Evolutionary conservation across 2,329 filamentous ascomycete species (phyloP).

Genomic region (Penicillium sp.): DNA sequence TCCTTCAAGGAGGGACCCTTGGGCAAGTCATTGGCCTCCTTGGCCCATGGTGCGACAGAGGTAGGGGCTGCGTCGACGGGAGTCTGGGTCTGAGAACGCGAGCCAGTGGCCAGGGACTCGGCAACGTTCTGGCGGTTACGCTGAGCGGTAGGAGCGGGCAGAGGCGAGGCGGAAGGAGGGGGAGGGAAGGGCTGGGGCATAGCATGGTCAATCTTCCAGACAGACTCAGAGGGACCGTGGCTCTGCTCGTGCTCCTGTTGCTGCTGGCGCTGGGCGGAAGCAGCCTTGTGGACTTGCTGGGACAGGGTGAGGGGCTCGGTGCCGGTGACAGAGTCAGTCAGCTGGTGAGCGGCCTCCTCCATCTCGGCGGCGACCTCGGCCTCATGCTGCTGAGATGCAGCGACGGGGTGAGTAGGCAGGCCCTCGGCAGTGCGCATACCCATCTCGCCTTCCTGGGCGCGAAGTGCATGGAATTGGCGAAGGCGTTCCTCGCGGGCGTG

Average conservation of each 20-base stretch:
- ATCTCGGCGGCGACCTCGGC: constrained; percentile 18
- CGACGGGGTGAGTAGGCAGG: constrained; percentile 42
- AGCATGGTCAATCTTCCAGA: constrained; percentile 64
- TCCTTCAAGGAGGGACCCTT: constrained; percentile 93
- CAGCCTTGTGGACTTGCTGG: constrained; percentile 80
- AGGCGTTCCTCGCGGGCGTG: constrained; percentile 66
- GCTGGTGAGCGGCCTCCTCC: constrained; percentile 28
- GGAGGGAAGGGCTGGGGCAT: constrained; percentile 71
- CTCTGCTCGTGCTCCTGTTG: constrained; percentile 34
- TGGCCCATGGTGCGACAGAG: constrained; percentile 92
- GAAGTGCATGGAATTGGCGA: constrained; percentile 78
- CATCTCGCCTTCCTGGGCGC: constrained; percentile 67
- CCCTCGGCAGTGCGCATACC: constrained; percentile 41
- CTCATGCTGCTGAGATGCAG: constrained; percentile 31
- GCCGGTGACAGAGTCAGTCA: constrained; percentile 17
- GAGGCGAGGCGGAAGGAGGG: constrained; percentile 73
- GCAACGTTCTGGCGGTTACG: constrained; percentile 81
- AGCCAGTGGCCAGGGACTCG: constrained; percentile 66
- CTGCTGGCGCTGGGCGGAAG: constrained; percentile 43
- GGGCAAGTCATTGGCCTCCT: constrained; percentile 70
- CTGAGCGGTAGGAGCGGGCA: constrained; percentile 87
- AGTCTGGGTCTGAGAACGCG: constrained; percentile 75
- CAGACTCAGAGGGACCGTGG: constrained; percentile 49
- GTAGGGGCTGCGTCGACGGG: constrained; percentile 67
- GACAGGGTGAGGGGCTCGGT: constrained; percentile 68